Conservation (phyloP, 23 red algal genomes). For the Gracilariopsis chorda region DNA sequence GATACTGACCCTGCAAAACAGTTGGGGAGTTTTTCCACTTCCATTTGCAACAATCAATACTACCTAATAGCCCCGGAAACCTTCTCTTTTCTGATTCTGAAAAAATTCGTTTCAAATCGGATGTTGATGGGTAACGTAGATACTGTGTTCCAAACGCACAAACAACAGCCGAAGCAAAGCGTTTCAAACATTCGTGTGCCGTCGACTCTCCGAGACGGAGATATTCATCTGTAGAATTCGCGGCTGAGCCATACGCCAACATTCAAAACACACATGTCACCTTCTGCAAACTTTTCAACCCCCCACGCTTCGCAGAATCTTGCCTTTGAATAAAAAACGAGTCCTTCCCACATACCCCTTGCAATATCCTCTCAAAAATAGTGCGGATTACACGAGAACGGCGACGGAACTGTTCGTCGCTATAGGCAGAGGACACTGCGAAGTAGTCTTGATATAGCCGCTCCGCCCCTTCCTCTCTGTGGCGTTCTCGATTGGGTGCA, state of each 20-base stretch:
- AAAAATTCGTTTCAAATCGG: not conserved
- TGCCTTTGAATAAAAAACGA: not conserved
- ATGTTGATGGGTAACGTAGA: not conserved
- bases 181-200: not conserved
- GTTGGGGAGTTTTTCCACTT: not conserved
- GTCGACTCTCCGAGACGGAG: not conserved
- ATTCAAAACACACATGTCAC: not conserved
- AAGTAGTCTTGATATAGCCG: not conserved
- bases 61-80: not conserved
- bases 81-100: not conserved
- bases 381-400: not conserved
- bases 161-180: not conserved
- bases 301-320: not conserved
- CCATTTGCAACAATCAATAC: constrained; percentile 6
- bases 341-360: not conserved
- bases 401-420: not conserved
- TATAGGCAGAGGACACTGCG: not conserved
- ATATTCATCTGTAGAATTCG: not conserved
- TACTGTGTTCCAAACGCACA: not conserved
- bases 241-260: not conserved
- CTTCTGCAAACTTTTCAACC: not conserved
- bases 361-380: not conserved
- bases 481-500: too few relatives aligned
- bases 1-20: not conserved
- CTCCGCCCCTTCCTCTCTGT: not conserved